Conservation (phyloP, 345 rosid genomes). For the Pseudoturritis turrita region DNA sequence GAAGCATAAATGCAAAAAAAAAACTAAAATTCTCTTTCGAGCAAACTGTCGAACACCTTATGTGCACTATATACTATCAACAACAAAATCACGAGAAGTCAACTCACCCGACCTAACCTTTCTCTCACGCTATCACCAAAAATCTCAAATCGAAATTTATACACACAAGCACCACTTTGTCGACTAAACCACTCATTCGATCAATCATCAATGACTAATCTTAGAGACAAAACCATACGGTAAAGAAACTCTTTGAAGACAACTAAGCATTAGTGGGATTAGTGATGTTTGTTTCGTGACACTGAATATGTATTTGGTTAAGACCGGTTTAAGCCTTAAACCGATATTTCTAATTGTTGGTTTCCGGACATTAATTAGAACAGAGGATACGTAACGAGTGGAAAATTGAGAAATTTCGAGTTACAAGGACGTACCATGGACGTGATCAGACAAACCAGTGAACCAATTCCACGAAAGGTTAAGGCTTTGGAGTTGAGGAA, state of each 20-base stretch:
- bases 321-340: neutral
- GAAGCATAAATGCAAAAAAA: neutral
- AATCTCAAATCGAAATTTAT: neutral
- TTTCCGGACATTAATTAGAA: neutral
- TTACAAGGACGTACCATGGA: neutral
- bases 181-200: neutral
- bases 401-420: neutral
- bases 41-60: constrained; percentile 7
- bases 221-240: neutral
- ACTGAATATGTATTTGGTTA: neutral
- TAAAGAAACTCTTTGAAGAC: too few species aligned
- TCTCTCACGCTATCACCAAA: neutral
- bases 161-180: neutral
- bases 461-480: constrained; percentile 21
- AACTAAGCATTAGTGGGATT: too few species aligned
- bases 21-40: neutral
- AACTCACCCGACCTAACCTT: neutral
- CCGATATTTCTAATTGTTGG: neutral
- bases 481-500: constrained; percentile 19
- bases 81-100: neutral
- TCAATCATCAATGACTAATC: neutral
- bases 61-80: constrained; percentile 5
- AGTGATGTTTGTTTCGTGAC: too few species aligned
- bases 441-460: constrained; percentile 8
- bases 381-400: neutral